Evolutionary conservation across 225 moss, liverwort and hornwort genomes (phyloP).

Genomic region (Anthoceros angustus): DNA sequence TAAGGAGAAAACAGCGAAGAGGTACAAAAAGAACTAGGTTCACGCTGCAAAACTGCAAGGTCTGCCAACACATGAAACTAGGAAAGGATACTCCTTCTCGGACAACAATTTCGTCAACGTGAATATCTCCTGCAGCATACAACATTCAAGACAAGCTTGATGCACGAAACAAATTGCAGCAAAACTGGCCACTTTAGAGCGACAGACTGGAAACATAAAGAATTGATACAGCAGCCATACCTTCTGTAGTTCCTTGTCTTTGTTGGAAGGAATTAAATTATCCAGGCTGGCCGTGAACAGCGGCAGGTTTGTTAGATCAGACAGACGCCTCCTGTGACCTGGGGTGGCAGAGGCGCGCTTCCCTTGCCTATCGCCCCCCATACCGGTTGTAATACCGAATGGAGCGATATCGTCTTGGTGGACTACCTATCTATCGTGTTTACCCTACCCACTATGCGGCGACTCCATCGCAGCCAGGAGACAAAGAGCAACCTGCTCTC

Average conservation of each 20-base stretch:
- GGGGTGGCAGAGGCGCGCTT: too few relatives aligned
- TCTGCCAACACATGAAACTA: background rate
- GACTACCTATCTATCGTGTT: too few relatives aligned
- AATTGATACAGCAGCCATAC: background rate
- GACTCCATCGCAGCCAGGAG: too few relatives aligned
- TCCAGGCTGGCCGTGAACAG: background rate
- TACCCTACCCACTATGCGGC: too few relatives aligned
- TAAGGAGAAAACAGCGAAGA: background rate
- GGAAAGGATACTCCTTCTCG: slow-evolving; percentile 2
- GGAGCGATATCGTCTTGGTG: too few relatives aligned
- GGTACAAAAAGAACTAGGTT: background rate
- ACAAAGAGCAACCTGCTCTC: too few relatives aligned
- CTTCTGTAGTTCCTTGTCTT: background rate
- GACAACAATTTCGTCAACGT: slow-evolving; percentile 1
- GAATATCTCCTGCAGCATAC: background rate
- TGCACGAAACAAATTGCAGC: background rate
- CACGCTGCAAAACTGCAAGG: background rate
- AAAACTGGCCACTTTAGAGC: background rate
- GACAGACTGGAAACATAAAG: background rate
- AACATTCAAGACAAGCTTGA: background rate
- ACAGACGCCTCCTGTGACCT: too few relatives aligned
- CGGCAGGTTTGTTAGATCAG: background rate
- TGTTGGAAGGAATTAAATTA: background rate
- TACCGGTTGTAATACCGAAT: too few relatives aligned
- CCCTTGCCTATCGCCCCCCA: too few relatives aligned